Base-by-base conservation (phyloP, 345 rosid genomes). In the Salix purpurea region DNA sequence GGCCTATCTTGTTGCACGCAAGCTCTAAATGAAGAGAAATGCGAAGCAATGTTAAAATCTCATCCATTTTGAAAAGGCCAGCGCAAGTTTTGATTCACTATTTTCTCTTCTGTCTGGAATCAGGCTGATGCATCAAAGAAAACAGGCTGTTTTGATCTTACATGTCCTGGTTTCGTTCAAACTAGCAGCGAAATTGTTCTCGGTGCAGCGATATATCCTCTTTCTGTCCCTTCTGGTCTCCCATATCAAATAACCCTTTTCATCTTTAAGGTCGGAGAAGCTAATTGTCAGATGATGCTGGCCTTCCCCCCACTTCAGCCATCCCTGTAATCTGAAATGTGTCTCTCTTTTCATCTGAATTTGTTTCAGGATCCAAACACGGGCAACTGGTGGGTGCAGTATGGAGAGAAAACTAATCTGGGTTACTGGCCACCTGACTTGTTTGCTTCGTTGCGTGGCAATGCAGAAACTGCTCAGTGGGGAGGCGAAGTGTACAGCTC, bases 401-500 rank as follows among this genome's bases (percentile, higher is more conserved):
- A 87, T 30, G 87, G 87, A 6, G 90, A 85, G 64, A 81, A 67
- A 16, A 84, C 37, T 74, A 83, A 88, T 76, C 39, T 90, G 9
- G 93, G 91, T 1, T 90, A 88, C 84, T 88, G 88, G 90, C 93
- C 90, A 7, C 71, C 75, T 0, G 65, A 72, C 15, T 79, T 90
- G 64, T 88, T 90, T 36, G n/a, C 12, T 5, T 39, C 23, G 67
- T 56, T 90, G 19, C 76, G 52, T 2, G 71, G 78, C 2, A 84
- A 80, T 18, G 91, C 88, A 52, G 76, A 80, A 54, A 67, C 61
- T 1, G 90, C 85, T 0, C 84, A 88, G 34, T 90, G 93, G 91
- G 93, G 91, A 28, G 93, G 91, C 18, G 91, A 88, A 74, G 93
- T 88, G 12, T 87, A 83, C 81, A 90, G 90, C 83, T 56, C 83